Evolutionary conservation across 2,329 filamentous ascomycete species (phyloP).

Genomic region (Pseudonectria foliicola): DNA sequence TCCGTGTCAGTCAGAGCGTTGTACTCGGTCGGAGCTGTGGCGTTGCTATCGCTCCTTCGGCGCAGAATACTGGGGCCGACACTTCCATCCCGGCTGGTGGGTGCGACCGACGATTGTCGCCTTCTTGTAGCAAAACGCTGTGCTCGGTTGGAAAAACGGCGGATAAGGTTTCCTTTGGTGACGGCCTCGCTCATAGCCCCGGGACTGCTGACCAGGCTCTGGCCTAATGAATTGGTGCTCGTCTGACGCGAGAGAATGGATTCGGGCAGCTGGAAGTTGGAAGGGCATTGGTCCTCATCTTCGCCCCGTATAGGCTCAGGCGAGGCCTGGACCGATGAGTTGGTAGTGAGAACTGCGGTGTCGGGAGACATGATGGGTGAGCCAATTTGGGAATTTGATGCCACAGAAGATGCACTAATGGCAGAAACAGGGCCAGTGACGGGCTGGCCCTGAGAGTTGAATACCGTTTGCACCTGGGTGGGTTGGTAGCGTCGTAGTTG

Average conservation of each 20-base stretch:
- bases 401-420: conserved; percentile 48
- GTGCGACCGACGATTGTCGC: conserved; percentile 69
- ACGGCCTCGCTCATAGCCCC: conserved; percentile 45
- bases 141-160: conserved; percentile 76
- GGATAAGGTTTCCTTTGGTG: conserved; percentile 58
- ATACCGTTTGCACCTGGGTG: conserved; percentile 40
- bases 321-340: conserved; percentile 59
- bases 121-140: conserved; percentile 61
- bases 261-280: conserved; percentile 65
- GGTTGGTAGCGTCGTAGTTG: conserved; percentile 37
- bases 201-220: conserved; percentile 49
- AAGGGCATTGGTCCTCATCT: conserved; percentile 44
- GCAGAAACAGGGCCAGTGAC: conserved; percentile 42
- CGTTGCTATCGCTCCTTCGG: conserved; percentile 83
- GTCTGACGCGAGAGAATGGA: conserved; percentile 56
- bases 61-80: conserved; percentile 84
- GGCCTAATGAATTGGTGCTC: conserved; percentile 56
- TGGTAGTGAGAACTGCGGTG: conserved; percentile 44
- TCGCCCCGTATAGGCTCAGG: conserved; percentile 55
- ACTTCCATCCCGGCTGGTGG: conserved; percentile 76
- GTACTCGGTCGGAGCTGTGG: conserved; percentile 51
- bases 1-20: conserved; percentile 41
- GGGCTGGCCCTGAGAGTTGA: conserved; percentile 31
- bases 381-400: conserved; percentile 47
- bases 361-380: conserved; percentile 54